Percentiles rank a stretch among this genome's conserved stretches.
These are phyloP conservation scores for Acer yangbiense DNA, from an alignment of 345 rosid genomes.

Conservation along the genomic window DNA sequence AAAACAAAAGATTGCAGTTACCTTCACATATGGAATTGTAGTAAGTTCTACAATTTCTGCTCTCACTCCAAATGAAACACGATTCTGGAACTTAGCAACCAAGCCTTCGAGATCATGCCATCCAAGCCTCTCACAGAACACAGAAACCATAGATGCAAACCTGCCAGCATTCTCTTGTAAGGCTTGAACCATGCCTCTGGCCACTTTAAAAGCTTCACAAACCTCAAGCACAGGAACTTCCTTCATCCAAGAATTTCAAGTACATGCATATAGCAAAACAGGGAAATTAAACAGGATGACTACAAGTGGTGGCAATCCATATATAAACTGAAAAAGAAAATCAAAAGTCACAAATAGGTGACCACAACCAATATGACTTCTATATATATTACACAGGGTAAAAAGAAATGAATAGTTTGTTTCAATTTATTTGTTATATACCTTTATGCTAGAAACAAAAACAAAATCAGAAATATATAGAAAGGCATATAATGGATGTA, in stretches of 20 bases:
- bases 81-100: conserved; percentile 91
- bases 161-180: conserved; percentile 98
- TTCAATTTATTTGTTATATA: not conserved
- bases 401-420: not conserved
- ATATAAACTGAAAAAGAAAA: not conserved
- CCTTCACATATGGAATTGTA: conserved; percentile 90
- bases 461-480: not conserved
- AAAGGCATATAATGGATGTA: not conserved
- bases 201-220: conserved; percentile 91
- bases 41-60: conserved; percentile 99
- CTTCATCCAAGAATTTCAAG: conserved; percentile 48
- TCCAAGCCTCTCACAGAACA: conserved; percentile 94
- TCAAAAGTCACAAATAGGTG: not conserved
- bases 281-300: conserved; percentile 11
- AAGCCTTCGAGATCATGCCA: conserved; percentile 97
- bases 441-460: conserved; percentile 14
- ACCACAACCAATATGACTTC: not conserved
- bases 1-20: conserved; percentile 18
- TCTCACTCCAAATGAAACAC: conserved; percentile 96
- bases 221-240: conserved; percentile 90
- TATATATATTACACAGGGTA: conserved; percentile 4
- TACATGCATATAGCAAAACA: conserved; percentile 20
- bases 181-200: conserved; percentile 96
- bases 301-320: not conserved
- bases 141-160: conserved; percentile 95